phyloP scores from a whole-genome alignment of 495 filamentous ascomycete genomes.

The Podospora comata region DNA sequence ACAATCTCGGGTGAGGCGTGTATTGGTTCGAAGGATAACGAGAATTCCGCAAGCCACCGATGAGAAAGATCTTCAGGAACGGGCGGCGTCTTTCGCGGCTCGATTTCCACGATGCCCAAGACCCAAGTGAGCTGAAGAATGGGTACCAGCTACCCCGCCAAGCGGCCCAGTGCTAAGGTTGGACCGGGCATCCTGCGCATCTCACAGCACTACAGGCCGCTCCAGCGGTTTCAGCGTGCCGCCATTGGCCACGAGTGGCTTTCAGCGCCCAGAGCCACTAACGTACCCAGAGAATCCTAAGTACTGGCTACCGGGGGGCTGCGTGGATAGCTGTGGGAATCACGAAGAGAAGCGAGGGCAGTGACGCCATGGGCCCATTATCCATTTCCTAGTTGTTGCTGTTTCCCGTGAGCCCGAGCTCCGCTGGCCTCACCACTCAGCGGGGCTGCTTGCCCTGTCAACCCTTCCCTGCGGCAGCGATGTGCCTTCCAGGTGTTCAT shows the following conservation, averaged over 20 bases:
- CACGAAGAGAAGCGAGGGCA: not conserved
- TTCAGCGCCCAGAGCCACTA: not conserved
- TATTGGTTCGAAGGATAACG: not conserved
- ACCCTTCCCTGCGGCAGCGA: constrained; percentile 1
- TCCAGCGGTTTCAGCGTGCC: constrained; percentile 9
- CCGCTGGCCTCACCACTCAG: not conserved
- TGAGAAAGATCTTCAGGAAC: constrained; percentile 3
- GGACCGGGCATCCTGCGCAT: constrained; percentile 7
- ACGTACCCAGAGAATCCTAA: not conserved
- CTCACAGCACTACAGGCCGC: not conserved
- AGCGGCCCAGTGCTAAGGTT: constrained; percentile 5
- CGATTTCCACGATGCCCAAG: not conserved
- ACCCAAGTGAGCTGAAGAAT: not conserved
- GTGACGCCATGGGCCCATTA: constrained; percentile 4
- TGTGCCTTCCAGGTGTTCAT: not conserved
- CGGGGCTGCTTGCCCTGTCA: not conserved
- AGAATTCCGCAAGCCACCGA: constrained; percentile 1
- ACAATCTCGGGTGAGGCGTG: not conserved
- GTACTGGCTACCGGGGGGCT: constrained; percentile 10
- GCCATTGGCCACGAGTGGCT: not conserved
- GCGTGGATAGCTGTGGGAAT: not conserved
- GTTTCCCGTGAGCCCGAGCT: not conserved
- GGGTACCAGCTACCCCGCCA: constrained; percentile 5
- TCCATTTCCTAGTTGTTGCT: too few relatives aligned
- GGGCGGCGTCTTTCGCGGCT: constrained; percentile 3